Percentiles rank a stretch among this genome's conserved stretches.
phyloP scores from a whole-genome alignment of 371 early-diverging fungal species.

The Mucor mucedo region DNA sequence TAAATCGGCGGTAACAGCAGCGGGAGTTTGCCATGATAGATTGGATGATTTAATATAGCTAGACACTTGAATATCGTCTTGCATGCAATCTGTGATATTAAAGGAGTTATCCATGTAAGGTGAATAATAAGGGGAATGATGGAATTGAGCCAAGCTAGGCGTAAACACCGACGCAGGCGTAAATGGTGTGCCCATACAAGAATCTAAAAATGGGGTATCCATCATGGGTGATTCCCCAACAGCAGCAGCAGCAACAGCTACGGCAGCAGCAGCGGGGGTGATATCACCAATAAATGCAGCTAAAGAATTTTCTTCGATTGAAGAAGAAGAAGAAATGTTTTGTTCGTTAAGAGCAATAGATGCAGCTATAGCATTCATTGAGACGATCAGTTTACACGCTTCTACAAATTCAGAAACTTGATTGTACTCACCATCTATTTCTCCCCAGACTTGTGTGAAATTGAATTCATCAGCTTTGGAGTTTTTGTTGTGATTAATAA shows the following conservation, averaged over 20 bases:
- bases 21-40: slow-evolving; percentile 11
- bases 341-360: slow-evolving; percentile 6
- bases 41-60: slow-evolving; percentile 33
- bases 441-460: slow-evolving; percentile 27
- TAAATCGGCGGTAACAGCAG: slow-evolving; percentile 5
- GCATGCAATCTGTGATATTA: not conserved
- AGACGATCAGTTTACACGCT: slow-evolving; percentile 30
- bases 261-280: slow-evolving; percentile 33
- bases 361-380: slow-evolving; percentile 11
- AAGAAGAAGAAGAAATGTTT: not conserved
- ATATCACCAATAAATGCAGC: slow-evolving; percentile 28
- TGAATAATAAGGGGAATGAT: slow-evolving; percentile 29
- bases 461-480: slow-evolving; percentile 18
- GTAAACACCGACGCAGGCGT: slow-evolving; percentile 44
- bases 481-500: not conserved
- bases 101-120: slow-evolving; percentile 20
- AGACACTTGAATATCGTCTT: slow-evolving; percentile 33
- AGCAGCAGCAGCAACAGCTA: slow-evolving; percentile 25
- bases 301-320: slow-evolving; percentile 10
- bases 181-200: slow-evolving; percentile 38
- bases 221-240: slow-evolving; percentile 38
- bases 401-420: slow-evolving; percentile 20
- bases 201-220: slow-evolving; percentile 43
- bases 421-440: slow-evolving; percentile 25
- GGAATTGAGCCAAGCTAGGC: slow-evolving; percentile 33